Conservation (phyloP, 2,329 filamentous ascomycete genomes). For the Cercospora sojina region DNA sequence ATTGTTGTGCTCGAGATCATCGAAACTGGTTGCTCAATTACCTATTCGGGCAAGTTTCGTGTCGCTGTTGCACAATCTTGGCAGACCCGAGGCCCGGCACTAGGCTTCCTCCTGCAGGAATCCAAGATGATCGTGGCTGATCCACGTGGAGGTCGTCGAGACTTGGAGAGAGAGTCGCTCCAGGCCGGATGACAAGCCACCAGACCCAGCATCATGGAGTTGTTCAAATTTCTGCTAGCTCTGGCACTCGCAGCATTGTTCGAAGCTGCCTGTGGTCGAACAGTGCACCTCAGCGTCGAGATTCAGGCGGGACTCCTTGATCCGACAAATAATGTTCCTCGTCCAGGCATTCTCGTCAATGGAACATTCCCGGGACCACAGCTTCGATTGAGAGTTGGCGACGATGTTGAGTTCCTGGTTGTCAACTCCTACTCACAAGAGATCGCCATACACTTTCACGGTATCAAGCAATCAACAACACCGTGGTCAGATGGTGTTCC, state of each 20-base stretch:
- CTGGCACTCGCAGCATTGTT: neutral
- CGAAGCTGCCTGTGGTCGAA: neutral
- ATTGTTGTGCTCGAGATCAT: neutral
- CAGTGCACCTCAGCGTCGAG: neutral
- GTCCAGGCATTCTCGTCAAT: neutral
- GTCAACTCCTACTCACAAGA: neutral
- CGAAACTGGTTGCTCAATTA: neutral
- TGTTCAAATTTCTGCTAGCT: neutral
- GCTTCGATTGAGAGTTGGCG: neutral
- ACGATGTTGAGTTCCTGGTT: neutral
- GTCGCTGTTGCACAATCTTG: neutral
- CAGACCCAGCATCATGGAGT: neutral
- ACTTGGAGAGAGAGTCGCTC: neutral
- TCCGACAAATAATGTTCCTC: neutral
- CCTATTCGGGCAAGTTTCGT: neutral
- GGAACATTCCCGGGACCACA: neutral
- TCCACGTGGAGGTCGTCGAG: neutral
- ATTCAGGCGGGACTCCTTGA: neutral
- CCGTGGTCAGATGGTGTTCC: neutral
- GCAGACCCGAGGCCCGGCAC: neutral
- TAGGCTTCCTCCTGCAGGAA: neutral
- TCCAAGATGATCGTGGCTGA: neutral
- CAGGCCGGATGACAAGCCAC: neutral
- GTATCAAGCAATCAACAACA: neutral
- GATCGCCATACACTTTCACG: neutral